These are phyloP conservation scores for Serendipita sp. DNA, from an alignment of 768 basidiomycete species.

Conservation along the genomic window DNA sequence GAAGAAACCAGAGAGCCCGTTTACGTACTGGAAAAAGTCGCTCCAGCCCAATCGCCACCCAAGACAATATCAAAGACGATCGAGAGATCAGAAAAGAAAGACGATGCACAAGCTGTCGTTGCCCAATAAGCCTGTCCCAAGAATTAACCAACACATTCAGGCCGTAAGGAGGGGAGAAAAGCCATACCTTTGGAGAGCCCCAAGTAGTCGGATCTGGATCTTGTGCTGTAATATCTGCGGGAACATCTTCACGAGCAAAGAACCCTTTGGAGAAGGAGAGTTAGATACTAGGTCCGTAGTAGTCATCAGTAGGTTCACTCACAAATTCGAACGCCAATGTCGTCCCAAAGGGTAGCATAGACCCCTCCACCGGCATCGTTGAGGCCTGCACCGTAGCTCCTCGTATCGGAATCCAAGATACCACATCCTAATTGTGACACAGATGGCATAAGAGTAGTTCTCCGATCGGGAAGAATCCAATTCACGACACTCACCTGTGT, in stretches of 20 bases:
- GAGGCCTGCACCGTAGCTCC: constrained; percentile 27
- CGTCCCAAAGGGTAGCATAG: constrained; percentile 25
- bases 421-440: constrained; percentile 19
- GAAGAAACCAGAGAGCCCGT: background rate
- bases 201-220: constrained; percentile 27
- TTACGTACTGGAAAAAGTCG: constrained; percentile 9
- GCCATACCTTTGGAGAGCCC: constrained; percentile 22
- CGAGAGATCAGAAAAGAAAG: constrained; percentile 24
- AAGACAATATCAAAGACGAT: constrained; percentile 26
- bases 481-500: constrained; percentile 19
- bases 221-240: constrained; percentile 20
- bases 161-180: background rate
- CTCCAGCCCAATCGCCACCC: constrained; percentile 28
- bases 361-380: constrained; percentile 31
- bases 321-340: constrained; percentile 30
- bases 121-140: constrained; percentile 17
- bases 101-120: constrained; percentile 22
- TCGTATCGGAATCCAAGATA: constrained; percentile 19
- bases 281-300: background rate
- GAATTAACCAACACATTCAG: background rate
- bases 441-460: background rate
- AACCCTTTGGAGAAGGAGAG: constrained; percentile 7
- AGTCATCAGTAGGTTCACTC: constrained; percentile 7
- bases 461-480: background rate
- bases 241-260: constrained; percentile 24